phyloP scores from a whole-genome alignment of 2,329 filamentous ascomycete species.

The Alternaria tenuissima region DNA sequence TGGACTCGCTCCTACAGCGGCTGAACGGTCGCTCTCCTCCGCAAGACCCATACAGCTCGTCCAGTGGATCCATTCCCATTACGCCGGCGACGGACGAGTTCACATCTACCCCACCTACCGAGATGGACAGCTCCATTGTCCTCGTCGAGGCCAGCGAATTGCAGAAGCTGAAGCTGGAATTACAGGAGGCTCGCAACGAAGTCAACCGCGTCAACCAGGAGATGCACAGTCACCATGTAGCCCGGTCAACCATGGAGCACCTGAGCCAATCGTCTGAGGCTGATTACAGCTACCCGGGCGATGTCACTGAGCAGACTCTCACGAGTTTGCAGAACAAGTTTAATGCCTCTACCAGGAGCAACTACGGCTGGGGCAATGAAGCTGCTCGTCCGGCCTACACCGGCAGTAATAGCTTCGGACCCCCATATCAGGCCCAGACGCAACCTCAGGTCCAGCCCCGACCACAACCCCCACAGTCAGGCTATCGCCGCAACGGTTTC shows the following conservation, averaged over 20 bases:
- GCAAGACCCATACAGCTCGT: constrained; percentile 64
- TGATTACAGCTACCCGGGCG: constrained; percentile 56
- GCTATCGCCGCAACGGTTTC: constrained; percentile 43
- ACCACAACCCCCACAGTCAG: constrained; percentile 27
- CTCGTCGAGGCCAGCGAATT: constrained; percentile 65
- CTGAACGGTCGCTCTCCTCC: constrained; percentile 65
- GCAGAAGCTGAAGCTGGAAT: constrained; percentile 72
- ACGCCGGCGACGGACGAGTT: constrained; percentile 68
- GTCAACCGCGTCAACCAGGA: constrained; percentile 77
- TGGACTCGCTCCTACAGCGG: constrained; percentile 75
- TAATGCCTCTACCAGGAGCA: constrained; percentile 56
- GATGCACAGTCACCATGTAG: constrained; percentile 69
- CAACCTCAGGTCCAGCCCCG: constrained; percentile 23
- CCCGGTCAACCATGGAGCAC: constrained; percentile 67
- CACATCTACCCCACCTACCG: constrained; percentile 40
- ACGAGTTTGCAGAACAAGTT: constrained; percentile 60
- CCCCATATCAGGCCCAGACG: constrained; percentile 27
- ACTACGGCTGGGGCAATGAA: constrained; percentile 45
- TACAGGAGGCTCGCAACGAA: constrained; percentile 74
- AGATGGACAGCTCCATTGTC: constrained; percentile 34
- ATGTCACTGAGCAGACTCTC: constrained; percentile 61
- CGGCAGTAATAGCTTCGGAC: constrained; percentile 34
- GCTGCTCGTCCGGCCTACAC: constrained; percentile 33
- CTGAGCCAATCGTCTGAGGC: constrained; percentile 61
- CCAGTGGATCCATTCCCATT: constrained; percentile 68